phyloP scores from a whole-genome alignment of 2,329 filamentous ascomycete genomes.

The Scortechinia acanthostroma region DNA sequence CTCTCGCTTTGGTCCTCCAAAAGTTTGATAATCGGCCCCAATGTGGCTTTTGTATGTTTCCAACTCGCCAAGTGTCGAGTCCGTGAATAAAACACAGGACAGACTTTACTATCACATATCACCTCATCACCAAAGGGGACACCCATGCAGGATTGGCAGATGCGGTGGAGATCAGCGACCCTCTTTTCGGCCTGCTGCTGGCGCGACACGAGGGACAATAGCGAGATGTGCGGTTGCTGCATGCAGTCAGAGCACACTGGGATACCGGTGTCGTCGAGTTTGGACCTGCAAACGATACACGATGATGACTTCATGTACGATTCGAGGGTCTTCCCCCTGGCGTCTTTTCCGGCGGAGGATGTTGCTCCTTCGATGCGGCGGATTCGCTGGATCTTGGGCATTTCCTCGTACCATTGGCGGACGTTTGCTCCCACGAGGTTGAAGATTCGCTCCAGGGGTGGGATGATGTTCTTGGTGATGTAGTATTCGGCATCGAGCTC shows the following conservation, averaged over 20 bases:
- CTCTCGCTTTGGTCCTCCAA: conserved; percentile 18
- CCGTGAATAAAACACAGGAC: conserved; percentile 81
- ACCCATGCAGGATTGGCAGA: conserved; percentile 77
- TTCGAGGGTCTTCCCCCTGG: conserved; percentile 71
- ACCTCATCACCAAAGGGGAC: conserved; percentile 70
- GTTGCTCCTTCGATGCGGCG: conserved; percentile 42
- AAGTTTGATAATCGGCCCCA: conserved; percentile 28
- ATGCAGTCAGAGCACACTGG: conserved; percentile 4
- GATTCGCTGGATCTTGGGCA: conserved; percentile 82
- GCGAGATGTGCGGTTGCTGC: conserved; percentile 26
- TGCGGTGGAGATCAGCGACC: conserved; percentile 52
- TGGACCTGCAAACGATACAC: conserved; percentile 69
- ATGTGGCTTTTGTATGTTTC: conserved; percentile 21
- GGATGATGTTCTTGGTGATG: conserved; percentile 90
- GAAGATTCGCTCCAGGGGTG: conserved; percentile 91
- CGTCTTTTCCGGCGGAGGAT: conserved; percentile 9
- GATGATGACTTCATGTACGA: conserved; percentile 79
- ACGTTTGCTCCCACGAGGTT: conserved; percentile 92
- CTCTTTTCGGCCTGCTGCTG: conserved; percentile 58
- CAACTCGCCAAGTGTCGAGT: conserved; percentile 49
- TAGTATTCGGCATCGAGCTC: conserved; percentile 93
- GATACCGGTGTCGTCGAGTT: conserved; percentile 26
- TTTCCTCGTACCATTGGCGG: conserved; percentile 85
- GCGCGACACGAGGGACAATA: conserved; percentile 56
- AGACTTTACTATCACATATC: conserved; percentile 84